These are phyloP conservation scores for Taxawa tesnikishii DNA, from an alignment of 2,329 filamentous ascomycete species.

Conservation along the genomic window DNA sequence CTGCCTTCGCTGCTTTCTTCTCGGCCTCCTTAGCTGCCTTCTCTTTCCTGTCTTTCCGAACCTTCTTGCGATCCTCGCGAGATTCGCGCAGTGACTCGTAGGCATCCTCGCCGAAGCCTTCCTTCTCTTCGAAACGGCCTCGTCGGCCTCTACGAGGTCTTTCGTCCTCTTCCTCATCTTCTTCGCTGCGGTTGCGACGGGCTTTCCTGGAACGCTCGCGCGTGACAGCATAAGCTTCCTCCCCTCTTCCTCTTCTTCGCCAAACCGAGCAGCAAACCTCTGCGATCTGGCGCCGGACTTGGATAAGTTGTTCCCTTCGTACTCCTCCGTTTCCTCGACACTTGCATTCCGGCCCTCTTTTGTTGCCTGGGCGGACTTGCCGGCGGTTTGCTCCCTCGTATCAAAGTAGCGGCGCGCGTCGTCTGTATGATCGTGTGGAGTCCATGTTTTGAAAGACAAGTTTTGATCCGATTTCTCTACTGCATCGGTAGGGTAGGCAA, in stretches of 20 bases:
- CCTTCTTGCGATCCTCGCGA: constrained; percentile 12
- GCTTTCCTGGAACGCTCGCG: constrained; percentile 10
- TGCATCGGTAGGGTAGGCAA: too few species aligned
- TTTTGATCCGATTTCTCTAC: too few species aligned
- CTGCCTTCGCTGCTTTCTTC: constrained; percentile 9
- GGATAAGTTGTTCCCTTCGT: neutral
- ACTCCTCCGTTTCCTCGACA: constrained; percentile 6
- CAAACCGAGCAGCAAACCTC: constrained; percentile 1
- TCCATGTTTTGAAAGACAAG: too few species aligned
- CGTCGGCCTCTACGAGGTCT: constrained; percentile 6
- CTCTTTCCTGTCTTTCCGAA: constrained; percentile 11
- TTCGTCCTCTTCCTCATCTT: constrained; percentile 9
- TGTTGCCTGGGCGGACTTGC: too few species aligned
- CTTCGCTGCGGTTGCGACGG: constrained; percentile 9
- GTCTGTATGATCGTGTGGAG: too few species aligned
- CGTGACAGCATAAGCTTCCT: constrained; percentile 6
- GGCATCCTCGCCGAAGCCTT: constrained; percentile 7
- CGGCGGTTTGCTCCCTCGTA: too few species aligned
- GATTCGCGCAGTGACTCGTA: constrained; percentile 6
- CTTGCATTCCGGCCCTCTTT: constrained; percentile 6
- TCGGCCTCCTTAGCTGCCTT: constrained; percentile 14
- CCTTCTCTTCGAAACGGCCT: constrained; percentile 3
- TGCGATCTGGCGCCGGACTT: neutral
- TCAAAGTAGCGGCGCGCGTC: too few species aligned
- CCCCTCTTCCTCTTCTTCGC: constrained; percentile 2